phyloP scores from a whole-genome alignment of 2,329 filamentous ascomycete species.

The Fusarium albidum region DNA sequence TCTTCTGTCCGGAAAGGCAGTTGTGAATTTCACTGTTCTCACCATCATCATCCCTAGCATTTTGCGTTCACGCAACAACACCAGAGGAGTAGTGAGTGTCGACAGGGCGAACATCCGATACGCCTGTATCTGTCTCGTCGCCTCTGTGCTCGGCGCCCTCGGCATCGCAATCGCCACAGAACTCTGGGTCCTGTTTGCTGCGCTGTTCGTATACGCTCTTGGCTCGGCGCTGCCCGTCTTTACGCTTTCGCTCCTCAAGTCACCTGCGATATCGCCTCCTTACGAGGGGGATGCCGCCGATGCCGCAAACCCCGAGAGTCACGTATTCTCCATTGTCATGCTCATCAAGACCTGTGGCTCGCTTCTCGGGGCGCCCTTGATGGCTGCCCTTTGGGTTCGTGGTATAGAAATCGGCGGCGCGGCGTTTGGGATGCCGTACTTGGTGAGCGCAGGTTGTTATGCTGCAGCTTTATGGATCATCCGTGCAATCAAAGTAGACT shows the following conservation, averaged over 20 bases:
- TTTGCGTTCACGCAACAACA: conserved; percentile 33
- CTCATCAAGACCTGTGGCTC: conserved; percentile 58
- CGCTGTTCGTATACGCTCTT: conserved; percentile 56
- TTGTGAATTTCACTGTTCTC: conserved; percentile 57
- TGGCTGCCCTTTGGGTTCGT: conserved; percentile 57
- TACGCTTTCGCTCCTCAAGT: conserved; percentile 57
- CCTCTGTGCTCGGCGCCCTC: conserved; percentile 48
- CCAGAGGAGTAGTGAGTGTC: background rate
- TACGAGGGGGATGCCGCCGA: background rate
- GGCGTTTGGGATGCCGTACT: conserved; percentile 38
- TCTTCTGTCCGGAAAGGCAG: conserved; percentile 56
- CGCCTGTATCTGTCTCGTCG: conserved; percentile 30
- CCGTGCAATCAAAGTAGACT: conserved; percentile 10
- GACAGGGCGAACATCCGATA: conserved; percentile 32
- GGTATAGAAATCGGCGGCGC: conserved; percentile 49
- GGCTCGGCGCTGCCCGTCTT: conserved; percentile 60
- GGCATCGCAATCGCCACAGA: conserved; percentile 51
- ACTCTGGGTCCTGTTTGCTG: conserved; percentile 52
- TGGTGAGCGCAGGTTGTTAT: conserved; percentile 37
- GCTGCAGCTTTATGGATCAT: conserved; percentile 30
- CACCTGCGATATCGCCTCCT: conserved; percentile 45
- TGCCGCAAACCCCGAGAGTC: conserved; percentile 45
- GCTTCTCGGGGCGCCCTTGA: conserved; percentile 55
- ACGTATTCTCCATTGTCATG: conserved; percentile 61
- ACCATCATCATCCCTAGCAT: conserved; percentile 51